These are phyloP conservation scores for Viola odorata DNA, from an alignment of 345 rosid species.

Conservation along the genomic window DNA sequence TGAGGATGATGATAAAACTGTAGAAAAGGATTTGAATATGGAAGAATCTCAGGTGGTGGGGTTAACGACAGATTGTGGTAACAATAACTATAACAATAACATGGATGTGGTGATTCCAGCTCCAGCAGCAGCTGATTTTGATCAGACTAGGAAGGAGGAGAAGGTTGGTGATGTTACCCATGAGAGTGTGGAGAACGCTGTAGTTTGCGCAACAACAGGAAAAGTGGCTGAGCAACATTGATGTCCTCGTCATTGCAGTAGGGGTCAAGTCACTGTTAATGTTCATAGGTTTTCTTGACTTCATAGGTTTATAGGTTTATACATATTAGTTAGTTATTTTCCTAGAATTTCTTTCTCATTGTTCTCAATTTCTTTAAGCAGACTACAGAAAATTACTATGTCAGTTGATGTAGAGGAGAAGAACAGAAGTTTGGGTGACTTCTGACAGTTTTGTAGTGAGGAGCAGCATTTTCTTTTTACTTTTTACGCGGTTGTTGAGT, in stretches of 20 bases:
- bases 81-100: slow-evolving; percentile 16
- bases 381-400: background rate
- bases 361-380: background rate
- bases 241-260: background rate
- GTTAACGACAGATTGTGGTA: background rate
- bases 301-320: background rate
- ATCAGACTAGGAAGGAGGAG: background rate
- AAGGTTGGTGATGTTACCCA: slow-evolving; percentile 5
- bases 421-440: background rate
- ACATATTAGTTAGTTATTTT: background rate
- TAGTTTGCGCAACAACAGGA: slow-evolving; percentile 10
- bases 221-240: slow-evolving; percentile 12
- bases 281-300: background rate
- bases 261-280: slow-evolving; percentile 12
- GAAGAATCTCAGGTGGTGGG: slow-evolving; percentile 22
- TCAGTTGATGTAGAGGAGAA: background rate
- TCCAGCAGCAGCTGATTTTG: background rate
- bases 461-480: background rate
- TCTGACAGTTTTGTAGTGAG: slow-evolving; percentile 15
- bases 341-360: background rate
- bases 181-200: slow-evolving; percentile 11
- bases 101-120: slow-evolving; percentile 14
- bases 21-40: slow-evolving; percentile 30
- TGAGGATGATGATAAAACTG: slow-evolving; percentile 37
- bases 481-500: background rate